Evolutionary conservation across 2,329 filamentous ascomycete species (phyloP), one percentile per base, ranked within the genome.

Genomic region (Cladosporium sp.): DNA sequence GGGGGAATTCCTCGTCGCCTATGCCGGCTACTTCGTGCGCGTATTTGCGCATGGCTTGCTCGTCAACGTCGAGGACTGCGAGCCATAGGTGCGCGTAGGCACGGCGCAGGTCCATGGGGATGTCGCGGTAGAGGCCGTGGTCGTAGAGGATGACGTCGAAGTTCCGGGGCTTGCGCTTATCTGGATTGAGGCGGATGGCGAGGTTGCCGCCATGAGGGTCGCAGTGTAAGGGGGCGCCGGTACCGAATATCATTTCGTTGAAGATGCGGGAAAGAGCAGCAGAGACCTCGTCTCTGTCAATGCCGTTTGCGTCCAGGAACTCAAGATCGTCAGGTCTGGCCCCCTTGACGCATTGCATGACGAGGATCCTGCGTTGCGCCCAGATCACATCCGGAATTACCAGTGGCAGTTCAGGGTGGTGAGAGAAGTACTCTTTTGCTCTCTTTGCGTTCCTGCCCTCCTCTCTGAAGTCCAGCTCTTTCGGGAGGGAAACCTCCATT

Each of bases 191-290:
- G 37, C 91, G 84, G 54, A 99, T 89, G 18, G 93, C 91, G 50
- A 99, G 86, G 64, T 99, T 99, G 40, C 93, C 93, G 42, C 91
- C 93, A 64, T 99, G 93, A 0, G 93, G 93, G 65, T 99, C 93
- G 71, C 93, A 99, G 72, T 99, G 93, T 34, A 99, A 74, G 0
- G 93, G 90, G 0, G 92, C 92, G 53, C 85, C 80, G 47, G 85
- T 81, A 43, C 92, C 91, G 59, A 99, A 99, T 59, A 99, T 96
- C 93, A 99, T 99, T 68, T 97, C 91, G 74, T 99, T 99, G 79
- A 99, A 99, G 53, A 99, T 89, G 53, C 85, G 84, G 0, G 93
- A 86, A 3, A 99, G 76, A 0, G 90, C 87, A 1, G 92, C 91
- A 0, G 91, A 95, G 4, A 99, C 93, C 69, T 97, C 92, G 64